These are phyloP conservation scores for Aphanomyces cochlioides DNA, from an alignment of 352 stramenopile genomes.

Conservation along the genomic window DNA sequence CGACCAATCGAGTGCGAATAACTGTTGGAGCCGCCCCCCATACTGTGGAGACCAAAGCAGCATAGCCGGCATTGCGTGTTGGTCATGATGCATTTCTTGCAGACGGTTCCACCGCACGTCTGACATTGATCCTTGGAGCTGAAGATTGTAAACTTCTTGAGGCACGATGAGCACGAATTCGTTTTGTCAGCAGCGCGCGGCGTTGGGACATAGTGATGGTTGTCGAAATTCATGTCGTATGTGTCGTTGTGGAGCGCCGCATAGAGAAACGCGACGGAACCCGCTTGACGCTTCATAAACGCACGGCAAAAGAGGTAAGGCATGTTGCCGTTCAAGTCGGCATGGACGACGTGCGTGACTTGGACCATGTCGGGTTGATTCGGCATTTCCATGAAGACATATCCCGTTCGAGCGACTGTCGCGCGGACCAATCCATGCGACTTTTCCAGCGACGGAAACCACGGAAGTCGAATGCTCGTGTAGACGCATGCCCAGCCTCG, in stretches of 20 bases:
- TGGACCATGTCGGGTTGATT: background rate
- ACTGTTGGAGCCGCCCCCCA: no score
- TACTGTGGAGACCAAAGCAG: no score
- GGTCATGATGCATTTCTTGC: background rate
- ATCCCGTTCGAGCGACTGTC: background rate
- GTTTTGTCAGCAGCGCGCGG: background rate
- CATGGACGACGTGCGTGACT: constrained; percentile 8
- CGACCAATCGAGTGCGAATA: no score
- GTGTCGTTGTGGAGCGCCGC: background rate
- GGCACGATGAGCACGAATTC: background rate
- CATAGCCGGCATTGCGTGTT: no score
- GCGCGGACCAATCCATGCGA: background rate
- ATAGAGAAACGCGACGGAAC: background rate
- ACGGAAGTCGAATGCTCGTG: background rate
- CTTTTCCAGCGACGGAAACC: constrained; percentile 14
- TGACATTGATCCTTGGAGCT: background rate
- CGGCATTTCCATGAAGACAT: background rate
- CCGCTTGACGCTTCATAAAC: background rate
- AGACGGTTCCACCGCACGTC: background rate
- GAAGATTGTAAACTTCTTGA: background rate
- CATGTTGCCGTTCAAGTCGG: constrained; percentile 1
- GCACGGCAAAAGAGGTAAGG: background rate
- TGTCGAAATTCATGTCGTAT: no score
- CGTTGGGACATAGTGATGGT: background rate
- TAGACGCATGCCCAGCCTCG: constrained; percentile 8